phyloP scores from a whole-genome alignment of 1,139 yeast genomes.

The Schizosaccharomyces versatilis region DNA sequence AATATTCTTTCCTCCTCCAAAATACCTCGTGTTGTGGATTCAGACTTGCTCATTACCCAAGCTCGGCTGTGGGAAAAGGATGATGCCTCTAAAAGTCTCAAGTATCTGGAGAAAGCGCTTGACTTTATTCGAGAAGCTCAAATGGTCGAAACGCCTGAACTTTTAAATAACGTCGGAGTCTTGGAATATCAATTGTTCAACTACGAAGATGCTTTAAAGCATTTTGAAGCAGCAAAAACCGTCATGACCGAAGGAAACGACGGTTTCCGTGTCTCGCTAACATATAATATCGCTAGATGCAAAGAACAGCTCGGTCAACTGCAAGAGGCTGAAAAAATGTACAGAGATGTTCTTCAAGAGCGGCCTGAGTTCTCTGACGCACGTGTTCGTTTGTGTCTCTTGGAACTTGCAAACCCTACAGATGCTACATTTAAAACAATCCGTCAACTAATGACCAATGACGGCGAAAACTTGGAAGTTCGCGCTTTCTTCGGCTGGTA shows the following conservation, averaged over 20 bases:
- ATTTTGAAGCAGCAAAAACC: background rate
- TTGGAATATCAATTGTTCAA: constrained; percentile 31
- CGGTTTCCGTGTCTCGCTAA: background rate
- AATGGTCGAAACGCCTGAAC: constrained; percentile 36
- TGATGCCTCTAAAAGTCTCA: constrained; percentile 27
- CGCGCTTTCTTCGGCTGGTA: constrained; percentile 90
- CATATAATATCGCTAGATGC: constrained; percentile 23
- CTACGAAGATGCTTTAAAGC: background rate
- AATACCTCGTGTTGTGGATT: constrained; percentile 25
- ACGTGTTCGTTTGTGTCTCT: constrained; percentile 10
- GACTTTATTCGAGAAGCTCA: constrained; percentile 20
- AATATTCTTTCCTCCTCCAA: constrained; percentile 29
- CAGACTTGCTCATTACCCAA: constrained; percentile 16
- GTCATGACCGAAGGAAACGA: background rate
- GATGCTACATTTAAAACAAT: constrained; percentile 33
- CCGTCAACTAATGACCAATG: constrained; percentile 29
- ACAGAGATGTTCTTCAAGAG: constrained; percentile 31
- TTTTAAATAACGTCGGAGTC: constrained; percentile 70
- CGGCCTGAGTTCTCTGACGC: constrained; percentile 49
- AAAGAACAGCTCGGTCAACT: constrained; percentile 24
- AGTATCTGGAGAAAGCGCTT: constrained; percentile 39
- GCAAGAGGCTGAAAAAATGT: constrained; percentile 29
- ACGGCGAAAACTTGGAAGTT: constrained; percentile 49
- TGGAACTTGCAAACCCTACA: constrained; percentile 9
- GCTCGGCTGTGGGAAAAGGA: constrained; percentile 30